phyloP scores from a whole-genome alignment of 306 rosid species.

The Geum urbanum region DNA sequence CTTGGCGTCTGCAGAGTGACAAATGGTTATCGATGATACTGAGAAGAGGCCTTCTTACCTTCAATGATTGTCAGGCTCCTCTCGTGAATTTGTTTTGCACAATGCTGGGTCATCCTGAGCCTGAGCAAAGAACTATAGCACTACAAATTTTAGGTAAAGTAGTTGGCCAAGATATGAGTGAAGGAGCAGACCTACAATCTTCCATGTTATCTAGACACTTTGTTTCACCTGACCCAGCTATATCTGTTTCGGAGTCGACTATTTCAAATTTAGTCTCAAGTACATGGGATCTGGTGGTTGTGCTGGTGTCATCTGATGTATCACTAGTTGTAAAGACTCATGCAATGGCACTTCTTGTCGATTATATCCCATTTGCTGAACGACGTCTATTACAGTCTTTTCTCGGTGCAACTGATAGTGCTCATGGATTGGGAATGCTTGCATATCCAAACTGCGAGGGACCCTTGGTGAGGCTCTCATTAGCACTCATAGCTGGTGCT shows the following conservation, averaged over 20 bases:
- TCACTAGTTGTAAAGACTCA: conserved; percentile 54
- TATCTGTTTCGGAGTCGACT: conserved; percentile 42
- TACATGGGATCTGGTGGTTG: conserved; percentile 81
- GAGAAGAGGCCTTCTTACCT: conserved; percentile 49
- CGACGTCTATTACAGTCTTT: conserved; percentile 66
- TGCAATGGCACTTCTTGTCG: conserved; percentile 70
- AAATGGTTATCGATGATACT: conserved; percentile 63
- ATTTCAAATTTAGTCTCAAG: conserved; percentile 66
- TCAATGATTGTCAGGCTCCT: conserved; percentile 58
- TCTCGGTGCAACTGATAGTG: conserved; percentile 63
- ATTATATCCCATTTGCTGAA: conserved; percentile 73
- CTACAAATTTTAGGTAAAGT: conserved; percentile 61
- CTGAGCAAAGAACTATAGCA: conserved; percentile 84
- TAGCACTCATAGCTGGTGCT: conserved; percentile 76
- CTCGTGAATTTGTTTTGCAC: conserved; percentile 59
- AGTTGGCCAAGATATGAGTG: conserved; percentile 55
- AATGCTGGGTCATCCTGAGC: conserved; percentile 80
- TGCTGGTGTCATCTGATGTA: conserved; percentile 65
- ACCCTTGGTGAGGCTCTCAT: conserved; percentile 64
- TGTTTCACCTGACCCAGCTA: conserved; percentile 37
- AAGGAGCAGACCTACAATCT: conserved; percentile 35
- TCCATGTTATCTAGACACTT: conserved; percentile 34
- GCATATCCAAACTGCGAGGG: conserved; percentile 59
- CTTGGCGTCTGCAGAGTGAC: conserved; percentile 80
- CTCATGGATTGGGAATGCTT: conserved; percentile 52